Conservation (phyloP, 1,284 basidiomycete genomes). For the Sanghuangporus sanghuang region DNA sequence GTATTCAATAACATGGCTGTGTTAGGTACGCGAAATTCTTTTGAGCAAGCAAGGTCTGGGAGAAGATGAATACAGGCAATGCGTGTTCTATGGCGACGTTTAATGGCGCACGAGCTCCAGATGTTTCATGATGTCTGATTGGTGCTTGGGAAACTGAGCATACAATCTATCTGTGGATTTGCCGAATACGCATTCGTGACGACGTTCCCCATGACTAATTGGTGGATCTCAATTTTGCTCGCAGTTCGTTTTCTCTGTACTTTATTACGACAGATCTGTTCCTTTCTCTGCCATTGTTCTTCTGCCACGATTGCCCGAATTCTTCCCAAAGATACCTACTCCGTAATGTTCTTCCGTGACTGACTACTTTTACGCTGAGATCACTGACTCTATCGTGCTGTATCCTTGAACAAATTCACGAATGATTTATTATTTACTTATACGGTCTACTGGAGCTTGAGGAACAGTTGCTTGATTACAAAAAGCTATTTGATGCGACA, state of each 20-base stretch:
- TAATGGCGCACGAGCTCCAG: slow-evolving; percentile 19
- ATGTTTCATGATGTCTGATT: too few relatives aligned
- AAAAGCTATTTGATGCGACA: background rate
- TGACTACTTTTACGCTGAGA: background rate
- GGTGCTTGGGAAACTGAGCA: background rate
- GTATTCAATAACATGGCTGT: background rate
- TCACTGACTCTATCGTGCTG: background rate
- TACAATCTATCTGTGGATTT: background rate
- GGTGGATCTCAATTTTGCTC: too few relatives aligned
- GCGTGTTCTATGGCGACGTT: slow-evolving; percentile 44
- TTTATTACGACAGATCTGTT: too few relatives aligned
- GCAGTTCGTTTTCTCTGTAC: too few relatives aligned
- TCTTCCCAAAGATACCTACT: too few relatives aligned
- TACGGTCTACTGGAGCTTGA: background rate
- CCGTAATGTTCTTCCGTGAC: background rate
- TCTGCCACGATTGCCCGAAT: too few relatives aligned
- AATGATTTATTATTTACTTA: too few relatives aligned
- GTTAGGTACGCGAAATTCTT: slow-evolving; percentile 72
- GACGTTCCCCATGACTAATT: too few relatives aligned
- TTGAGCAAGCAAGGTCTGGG: slow-evolving; percentile 48
- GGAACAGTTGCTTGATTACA: background rate
- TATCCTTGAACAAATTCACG: too few relatives aligned
- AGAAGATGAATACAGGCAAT: slow-evolving; percentile 40
- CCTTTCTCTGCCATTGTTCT: too few relatives aligned
- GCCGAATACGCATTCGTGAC: too few relatives aligned